Conservation (phyloP, 2,329 filamentous ascomycete species). For the Aspergillus sp. region DNA sequence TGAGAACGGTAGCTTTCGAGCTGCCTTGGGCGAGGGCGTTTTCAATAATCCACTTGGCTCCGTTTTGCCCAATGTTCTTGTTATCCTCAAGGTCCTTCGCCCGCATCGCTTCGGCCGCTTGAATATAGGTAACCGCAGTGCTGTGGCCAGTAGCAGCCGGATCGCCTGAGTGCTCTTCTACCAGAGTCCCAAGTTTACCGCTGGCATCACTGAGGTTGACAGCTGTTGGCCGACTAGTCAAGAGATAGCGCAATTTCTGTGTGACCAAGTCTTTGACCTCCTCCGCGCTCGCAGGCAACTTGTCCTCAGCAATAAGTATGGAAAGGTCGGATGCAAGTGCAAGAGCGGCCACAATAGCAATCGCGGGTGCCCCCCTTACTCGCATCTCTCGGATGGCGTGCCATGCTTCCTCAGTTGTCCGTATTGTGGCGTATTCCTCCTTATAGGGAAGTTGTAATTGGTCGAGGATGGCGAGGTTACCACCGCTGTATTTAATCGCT, state of each 20-base stretch:
- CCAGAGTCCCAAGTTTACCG: constrained; percentile 60
- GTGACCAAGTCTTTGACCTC: constrained; percentile 60
- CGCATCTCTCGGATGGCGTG: constrained; percentile 59
- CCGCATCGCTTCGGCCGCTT: constrained; percentile 76
- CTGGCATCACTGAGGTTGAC: constrained; percentile 92
- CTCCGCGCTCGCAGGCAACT: constrained; percentile 45
- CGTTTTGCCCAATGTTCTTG: constrained; percentile 69
- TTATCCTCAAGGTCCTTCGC: constrained; percentile 82
- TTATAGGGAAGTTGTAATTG: constrained; percentile 54
- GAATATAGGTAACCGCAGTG: constrained; percentile 63
- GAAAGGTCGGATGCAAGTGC: constrained; percentile 77
- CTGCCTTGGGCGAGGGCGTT: constrained; percentile 43
- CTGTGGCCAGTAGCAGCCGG: constrained; percentile 29
- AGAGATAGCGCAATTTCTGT: constrained; percentile 72
- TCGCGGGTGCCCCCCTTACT: constrained; percentile 72
- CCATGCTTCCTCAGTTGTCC: constrained; percentile 51
- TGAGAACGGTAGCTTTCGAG: constrained; percentile 69
- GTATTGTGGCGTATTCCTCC: constrained; percentile 47
- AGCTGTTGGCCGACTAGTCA: constrained; percentile 82
- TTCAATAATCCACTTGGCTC: constrained; percentile 69
- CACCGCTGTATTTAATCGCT: constrained; percentile 51
- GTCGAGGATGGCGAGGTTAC: constrained; percentile 51
- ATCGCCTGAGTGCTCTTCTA: constrained; percentile 38
- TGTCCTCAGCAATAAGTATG: constrained; percentile 26
- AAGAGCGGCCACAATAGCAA: constrained; percentile 92